A percentile compares a stretch with the other conserved stretches of the same genome.
These are phyloP conservation scores for Neofusicoccum laricinum DNA, from an alignment of 2,329 filamentous ascomycete species.

Conservation along the genomic window DNA sequence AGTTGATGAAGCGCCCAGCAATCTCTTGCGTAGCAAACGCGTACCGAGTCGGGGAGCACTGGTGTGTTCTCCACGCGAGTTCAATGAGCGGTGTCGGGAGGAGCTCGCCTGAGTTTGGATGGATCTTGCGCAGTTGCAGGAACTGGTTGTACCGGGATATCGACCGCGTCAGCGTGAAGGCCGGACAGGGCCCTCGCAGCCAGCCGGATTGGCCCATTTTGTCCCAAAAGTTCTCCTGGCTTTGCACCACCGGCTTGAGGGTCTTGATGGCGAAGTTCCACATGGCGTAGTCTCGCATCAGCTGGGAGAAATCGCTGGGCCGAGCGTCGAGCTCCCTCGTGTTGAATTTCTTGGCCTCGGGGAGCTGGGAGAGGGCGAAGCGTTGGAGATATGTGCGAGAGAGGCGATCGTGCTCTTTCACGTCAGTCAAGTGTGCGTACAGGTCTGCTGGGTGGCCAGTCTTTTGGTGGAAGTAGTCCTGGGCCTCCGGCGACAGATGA, in stretches of 20 bases:
- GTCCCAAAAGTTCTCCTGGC: constrained; percentile 39
- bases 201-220: constrained; percentile 43
- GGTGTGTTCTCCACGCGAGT: constrained; percentile 46
- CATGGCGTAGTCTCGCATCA: constrained; percentile 10
- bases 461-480: constrained; percentile 4
- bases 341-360: constrained; percentile 1
- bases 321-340: neutral
- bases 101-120: constrained; percentile 26
- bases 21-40: constrained; percentile 14
- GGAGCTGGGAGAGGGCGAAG: constrained; percentile 5
- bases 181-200: constrained; percentile 37
- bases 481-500: neutral
- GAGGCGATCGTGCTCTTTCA: constrained; percentile 4
- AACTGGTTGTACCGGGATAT: constrained; percentile 41
- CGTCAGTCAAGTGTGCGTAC: neutral
- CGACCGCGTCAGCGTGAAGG: constrained; percentile 35
- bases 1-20: constrained; percentile 33
- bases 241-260: constrained; percentile 33
- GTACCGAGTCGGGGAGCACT: constrained; percentile 34
- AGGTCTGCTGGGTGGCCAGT: constrained; percentile 9
- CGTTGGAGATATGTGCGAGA: constrained; percentile 5
- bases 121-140: constrained; percentile 31
- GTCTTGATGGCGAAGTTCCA: constrained; percentile 14
- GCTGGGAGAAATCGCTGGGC: constrained; percentile 10
- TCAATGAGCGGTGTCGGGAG: constrained; percentile 46